These are phyloP conservation scores for Phlegmacium glaucopus DNA, from an alignment of 768 basidiomycete species.

Conservation along the genomic window DNA sequence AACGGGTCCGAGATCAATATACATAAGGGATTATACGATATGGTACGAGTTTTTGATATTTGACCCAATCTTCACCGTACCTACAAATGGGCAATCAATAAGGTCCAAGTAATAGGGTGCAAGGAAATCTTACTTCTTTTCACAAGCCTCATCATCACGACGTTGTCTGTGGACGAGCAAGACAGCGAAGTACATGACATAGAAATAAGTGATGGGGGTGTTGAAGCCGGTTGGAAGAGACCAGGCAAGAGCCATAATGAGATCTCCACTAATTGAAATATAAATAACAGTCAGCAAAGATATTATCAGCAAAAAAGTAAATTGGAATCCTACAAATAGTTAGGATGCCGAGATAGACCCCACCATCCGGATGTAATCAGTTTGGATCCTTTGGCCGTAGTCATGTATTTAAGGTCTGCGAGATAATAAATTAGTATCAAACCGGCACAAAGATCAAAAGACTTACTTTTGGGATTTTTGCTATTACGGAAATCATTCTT, in stretches of 20 bases:
- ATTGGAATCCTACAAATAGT: constrained; percentile 64
- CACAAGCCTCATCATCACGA: constrained; percentile 90
- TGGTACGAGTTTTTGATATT: constrained; percentile 83
- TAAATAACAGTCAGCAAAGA: background rate
- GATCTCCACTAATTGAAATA: constrained; percentile 57
- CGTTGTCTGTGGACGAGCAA: constrained; percentile 87
- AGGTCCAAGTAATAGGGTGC: constrained; percentile 1
- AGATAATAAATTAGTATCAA: constrained; percentile 2
- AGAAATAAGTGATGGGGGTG: constrained; percentile 96
- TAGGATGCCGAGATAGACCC: constrained; percentile 91
- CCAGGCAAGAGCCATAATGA: constrained; percentile 91
- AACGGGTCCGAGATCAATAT: constrained; percentile 39
- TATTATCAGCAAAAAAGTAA: background rate
- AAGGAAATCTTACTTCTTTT: constrained; percentile 63
- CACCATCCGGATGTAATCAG: constrained; percentile 97
- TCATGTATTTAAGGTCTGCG: constrained; percentile 72
- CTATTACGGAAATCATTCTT: constrained; percentile 97
- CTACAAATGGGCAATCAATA: constrained; percentile 34
- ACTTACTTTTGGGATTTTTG: constrained; percentile 86
- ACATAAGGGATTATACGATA: constrained; percentile 85
- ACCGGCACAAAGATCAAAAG: background rate
- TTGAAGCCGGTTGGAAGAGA: constrained; percentile 88
- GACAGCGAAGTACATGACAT: constrained; percentile 82
- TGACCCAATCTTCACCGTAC: constrained; percentile 93
- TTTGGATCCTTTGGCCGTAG: constrained; percentile 84